These are phyloP conservation scores for Penicillium glabrum DNA, from an alignment of 2,329 filamentous ascomycete genomes.

Conservation along the genomic window DNA sequence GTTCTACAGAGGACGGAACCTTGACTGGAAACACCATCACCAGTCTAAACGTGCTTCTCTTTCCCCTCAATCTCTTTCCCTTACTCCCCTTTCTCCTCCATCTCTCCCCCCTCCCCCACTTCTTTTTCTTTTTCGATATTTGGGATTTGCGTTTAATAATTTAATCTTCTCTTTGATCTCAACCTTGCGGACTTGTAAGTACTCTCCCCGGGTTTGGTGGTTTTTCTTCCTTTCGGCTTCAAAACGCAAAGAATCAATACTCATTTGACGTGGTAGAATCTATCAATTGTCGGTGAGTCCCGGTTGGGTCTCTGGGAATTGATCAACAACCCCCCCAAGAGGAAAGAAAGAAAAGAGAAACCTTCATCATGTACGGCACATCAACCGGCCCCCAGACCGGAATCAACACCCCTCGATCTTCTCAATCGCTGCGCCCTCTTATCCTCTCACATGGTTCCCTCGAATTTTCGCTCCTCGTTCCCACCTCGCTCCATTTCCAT, in stretches of 20 bases:
- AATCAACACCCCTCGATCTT: conserved; percentile 93
- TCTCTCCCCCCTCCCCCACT: neutral
- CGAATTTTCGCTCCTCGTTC: conserved; percentile 93
- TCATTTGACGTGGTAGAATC: conserved; percentile 3
- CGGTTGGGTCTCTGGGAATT: conserved; percentile 9
- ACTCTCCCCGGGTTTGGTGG: neutral
- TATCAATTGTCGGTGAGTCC: conserved; percentile 13
- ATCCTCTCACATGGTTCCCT: conserved; percentile 90
- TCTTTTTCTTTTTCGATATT: conserved; percentile 28
- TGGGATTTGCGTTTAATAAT: conserved; percentile 4
- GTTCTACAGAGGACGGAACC: neutral
- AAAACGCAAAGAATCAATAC: neutral
- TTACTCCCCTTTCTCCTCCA: neutral
- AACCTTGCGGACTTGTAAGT: neutral
- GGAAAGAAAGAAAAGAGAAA: neutral
- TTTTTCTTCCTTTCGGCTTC: conserved; percentile 25
- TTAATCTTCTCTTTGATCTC: conserved; percentile 6
- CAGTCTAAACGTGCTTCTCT: conserved; percentile 1
- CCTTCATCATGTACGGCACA: conserved; percentile 78
- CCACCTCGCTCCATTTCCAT: conserved; percentile 93
- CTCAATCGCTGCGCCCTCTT: conserved; percentile 86
- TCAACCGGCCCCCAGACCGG: conserved; percentile 84
- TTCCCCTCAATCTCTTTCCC: neutral
- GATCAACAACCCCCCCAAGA: neutral
- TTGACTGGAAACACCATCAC: neutral